These are phyloP conservation scores for Pyrus bretschneideri DNA, from an alignment of 306 rosid species.

Conservation along the genomic window DNA sequence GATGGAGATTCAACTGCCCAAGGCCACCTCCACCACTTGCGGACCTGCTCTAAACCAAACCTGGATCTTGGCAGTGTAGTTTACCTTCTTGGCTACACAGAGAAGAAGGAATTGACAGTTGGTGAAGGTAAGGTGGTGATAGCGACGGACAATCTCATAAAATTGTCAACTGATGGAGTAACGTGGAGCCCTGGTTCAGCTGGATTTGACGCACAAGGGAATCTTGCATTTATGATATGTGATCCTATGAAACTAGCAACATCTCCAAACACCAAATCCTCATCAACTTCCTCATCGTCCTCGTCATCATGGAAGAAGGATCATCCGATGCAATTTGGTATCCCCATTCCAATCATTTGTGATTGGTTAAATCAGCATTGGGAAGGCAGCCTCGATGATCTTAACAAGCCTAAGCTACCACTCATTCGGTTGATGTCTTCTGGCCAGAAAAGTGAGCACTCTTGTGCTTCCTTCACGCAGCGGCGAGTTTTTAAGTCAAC, in stretches of 20 bases:
- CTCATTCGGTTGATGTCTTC: conserved; percentile 83
- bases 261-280: conserved; percentile 79
- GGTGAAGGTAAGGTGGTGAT: conserved; percentile 94
- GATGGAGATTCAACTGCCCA: conserved; percentile 81
- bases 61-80: conserved; percentile 83
- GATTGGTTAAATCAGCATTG: conserved; percentile 99
- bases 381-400: conserved; percentile 98
- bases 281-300: conserved; percentile 73
- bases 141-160: conserved; percentile 94
- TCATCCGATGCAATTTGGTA: conserved; percentile 81
- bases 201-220: conserved; percentile 87
- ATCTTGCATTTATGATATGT: conserved; percentile 94
- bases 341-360: conserved; percentile 81
- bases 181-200: conserved; percentile 90
- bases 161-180: conserved; percentile 79
- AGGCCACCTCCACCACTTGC: conserved; percentile 64
- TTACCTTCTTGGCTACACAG: conserved; percentile 79
- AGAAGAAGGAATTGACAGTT: conserved; percentile 63
- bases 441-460: conserved; percentile 82
- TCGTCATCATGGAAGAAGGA: conserved; percentile 85
- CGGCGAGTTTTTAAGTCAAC: conserved; percentile 81
- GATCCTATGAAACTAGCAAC: conserved; percentile 98
- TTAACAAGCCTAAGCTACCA: conserved; percentile 87
- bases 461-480: conserved; percentile 75
- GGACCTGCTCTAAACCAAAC: conserved; percentile 73